Evolutionary conservation across 257 asterid genomes (phyloP), one percentile per base, ranked within the genome.

Genomic region (Solanum appendiculatum): DNA sequence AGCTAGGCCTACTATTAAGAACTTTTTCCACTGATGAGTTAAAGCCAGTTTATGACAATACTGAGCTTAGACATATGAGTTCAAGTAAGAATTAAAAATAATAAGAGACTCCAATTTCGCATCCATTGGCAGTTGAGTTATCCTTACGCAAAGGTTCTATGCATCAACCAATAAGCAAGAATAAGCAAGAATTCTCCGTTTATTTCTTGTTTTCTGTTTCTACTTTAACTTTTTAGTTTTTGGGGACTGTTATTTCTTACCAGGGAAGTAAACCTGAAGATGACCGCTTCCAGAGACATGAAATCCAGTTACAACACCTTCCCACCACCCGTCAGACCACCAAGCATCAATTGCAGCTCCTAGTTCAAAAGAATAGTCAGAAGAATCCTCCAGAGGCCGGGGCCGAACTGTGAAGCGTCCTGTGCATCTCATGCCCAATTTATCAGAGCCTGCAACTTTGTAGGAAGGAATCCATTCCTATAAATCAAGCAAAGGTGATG

Each of bases 281-380:
- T 2, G 1, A 20, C n/a, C 1, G 10, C 64, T 56, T 56, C 64
- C 12, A 56, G 12, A 56, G 5, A 56, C 64, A 20, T 9, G 25
- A 56, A 56, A 56, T 56, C 64, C 12, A 56, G 2, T 2, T 7
- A 56, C 88, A 31, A 94, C 90, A 33, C 94, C 95, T 92, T 95
- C 98, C 97, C 97, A 94, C 98, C 98, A 94, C 69, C 96, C 98
- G 74, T 90, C 87, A 20, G 90, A 64, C 98, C 93, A 89, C 98
- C 96, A 58, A 89, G 75, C 60, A 88, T 95, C 97, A 66, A 93
- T 86, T 13, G 96, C 95, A 78, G 88, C 92, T 88, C 98, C 98
- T 9, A 92, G 92, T 84, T 83, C 92, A 83, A 91, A 88, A 21
- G 14, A 86, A 29, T 18, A 2, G 12, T 84, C 90, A 2, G 87